These are phyloP conservation scores for Kazachstania bromeliacearum DNA, from an alignment of 805 yeast genomes.

Conservation along the genomic window DNA sequence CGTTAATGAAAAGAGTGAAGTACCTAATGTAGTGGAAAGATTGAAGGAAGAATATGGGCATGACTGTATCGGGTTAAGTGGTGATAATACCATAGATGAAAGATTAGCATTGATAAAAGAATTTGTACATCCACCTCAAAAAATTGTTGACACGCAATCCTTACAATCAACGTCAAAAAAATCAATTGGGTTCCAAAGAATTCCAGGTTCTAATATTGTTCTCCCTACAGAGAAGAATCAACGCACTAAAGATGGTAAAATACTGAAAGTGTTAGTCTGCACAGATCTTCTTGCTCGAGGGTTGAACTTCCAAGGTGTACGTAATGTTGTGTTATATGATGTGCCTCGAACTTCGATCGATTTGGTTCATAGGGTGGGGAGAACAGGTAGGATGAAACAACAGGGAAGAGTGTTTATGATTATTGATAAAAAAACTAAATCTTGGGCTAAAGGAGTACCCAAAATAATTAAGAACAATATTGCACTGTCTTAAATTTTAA, in stretches of 20 bases:
- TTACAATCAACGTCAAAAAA: constrained; percentile 1
- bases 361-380: constrained; percentile 81
- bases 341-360: constrained; percentile 81
- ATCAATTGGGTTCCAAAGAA: constrained; percentile 1
- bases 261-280: constrained; percentile 69
- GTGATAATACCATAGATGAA: constrained; percentile 53
- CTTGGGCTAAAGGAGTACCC: constrained; percentile 78
- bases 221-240: constrained; percentile 5
- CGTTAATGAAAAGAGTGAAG: constrained; percentile 66
- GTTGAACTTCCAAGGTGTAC: constrained; percentile 69
- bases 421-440: constrained; percentile 54
- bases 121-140: constrained; percentile 55
- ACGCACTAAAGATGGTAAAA: no score
- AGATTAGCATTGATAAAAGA: constrained; percentile 47
- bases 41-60: constrained; percentile 43
- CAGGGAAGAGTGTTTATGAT: constrained; percentile 81
- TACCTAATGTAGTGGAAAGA: constrained; percentile 45
- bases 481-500: constrained; percentile 26
- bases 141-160: constrained; percentile 26
- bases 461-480: constrained; percentile 48
- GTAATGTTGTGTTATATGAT: constrained; percentile 77
- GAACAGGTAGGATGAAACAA: constrained; percentile 89
- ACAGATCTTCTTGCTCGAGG: constrained; percentile 91
- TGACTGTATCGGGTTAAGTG: constrained; percentile 57
- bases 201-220: constrained; percentile 31